Evolutionary conservation across 257 asterid genomes (phyloP), one percentile per base, ranked within the genome.

Genomic region (Solanum rostratum): DNA sequence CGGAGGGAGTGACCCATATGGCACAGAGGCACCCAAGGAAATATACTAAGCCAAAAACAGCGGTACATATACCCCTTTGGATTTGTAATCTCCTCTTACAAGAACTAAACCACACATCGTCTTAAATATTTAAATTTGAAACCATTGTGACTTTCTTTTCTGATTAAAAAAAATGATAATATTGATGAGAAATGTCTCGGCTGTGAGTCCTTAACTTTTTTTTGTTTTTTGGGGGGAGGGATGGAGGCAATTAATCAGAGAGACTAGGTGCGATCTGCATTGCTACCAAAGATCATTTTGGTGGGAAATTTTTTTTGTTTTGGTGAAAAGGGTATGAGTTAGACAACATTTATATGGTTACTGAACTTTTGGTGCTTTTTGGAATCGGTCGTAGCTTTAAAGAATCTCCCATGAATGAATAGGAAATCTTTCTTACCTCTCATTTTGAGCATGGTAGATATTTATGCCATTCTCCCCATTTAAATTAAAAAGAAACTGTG

Each of bases 231-330:
- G n/a, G n/a, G n/a, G n/a, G 60, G 57, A 52, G 63, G 63, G 11
- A 55, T 19, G 24, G 63, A 20, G 63, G 24, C 63, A 94, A 94
- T 88, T 94, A 94, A 91, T 29, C 14, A 65, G 45, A 29, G 69
- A 62, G 68, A 60, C 68, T 60, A 60, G 8, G 33, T 22, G 71
- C 13, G 43, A 65, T 29, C 73, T 8, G 43, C 0, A 5, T 13
- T 29, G 43, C 70, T 12, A 13, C 70, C 70, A 63, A 63, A 63
- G 39, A 27, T 27, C 33, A 3, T 60, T 62, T 62, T 11, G 69
- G 37, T 24, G 8, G 8, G 9, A 7, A 24, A 12, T 11, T 24
- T 24, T 62, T 18, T 62, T 24, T 62, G 39, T 62, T 63, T 63
- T 63, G 70, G 41, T 62, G 69, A 63, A 27, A 63, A 27, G n/a